Evolutionary conservation across 1,284 basidiomycete genomes (phyloP).

Genomic region (Leccinum angustisporum): DNA sequence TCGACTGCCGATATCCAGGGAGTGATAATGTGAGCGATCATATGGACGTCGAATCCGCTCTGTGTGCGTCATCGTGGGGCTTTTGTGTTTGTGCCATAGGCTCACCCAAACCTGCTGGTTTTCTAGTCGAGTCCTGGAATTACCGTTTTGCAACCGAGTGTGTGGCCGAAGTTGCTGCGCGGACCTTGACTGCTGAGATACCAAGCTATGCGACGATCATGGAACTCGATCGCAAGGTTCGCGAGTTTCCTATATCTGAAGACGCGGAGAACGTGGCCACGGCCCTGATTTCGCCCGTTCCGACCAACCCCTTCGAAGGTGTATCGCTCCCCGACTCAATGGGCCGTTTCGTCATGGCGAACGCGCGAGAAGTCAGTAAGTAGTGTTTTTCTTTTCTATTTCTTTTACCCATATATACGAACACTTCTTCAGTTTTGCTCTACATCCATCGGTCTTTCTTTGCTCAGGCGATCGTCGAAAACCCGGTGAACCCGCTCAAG

Average conservation of each 20-base stretch:
- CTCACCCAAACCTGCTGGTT: not conserved
- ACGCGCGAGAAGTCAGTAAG: conserved; percentile 58
- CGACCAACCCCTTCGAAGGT: conserved; percentile 18
- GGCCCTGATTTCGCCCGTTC: conserved; percentile 16
- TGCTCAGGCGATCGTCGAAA: conserved; percentile 65
- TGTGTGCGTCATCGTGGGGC: conserved; percentile 25
- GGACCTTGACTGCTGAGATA: conserved; percentile 61
- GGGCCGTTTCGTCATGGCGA: conserved; percentile 50
- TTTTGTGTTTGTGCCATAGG: not conserved
- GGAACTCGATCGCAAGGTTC: conserved; percentile 70
- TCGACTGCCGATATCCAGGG: conserved; percentile 56
- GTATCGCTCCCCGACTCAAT: conserved; percentile 40
- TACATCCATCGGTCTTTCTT: conserved; percentile 72
- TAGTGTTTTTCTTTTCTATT: conserved; percentile 7
- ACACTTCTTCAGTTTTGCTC: conserved; percentile 52
- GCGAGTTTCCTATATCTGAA: conserved; percentile 62
- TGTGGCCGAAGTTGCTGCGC: conserved; percentile 60
- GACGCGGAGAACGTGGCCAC: conserved; percentile 37
- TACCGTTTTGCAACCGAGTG: conserved; percentile 65
- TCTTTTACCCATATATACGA: not conserved
- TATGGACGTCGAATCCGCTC: conserved; percentile 22
- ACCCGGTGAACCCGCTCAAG: conserved; percentile 57
- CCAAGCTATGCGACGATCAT: conserved; percentile 67
- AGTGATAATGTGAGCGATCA: conserved; percentile 34
- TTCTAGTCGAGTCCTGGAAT: conserved; percentile 55